Base-by-base conservation (phyloP, 352 stramenopile species). In the Phytophthora vignae region DNA sequence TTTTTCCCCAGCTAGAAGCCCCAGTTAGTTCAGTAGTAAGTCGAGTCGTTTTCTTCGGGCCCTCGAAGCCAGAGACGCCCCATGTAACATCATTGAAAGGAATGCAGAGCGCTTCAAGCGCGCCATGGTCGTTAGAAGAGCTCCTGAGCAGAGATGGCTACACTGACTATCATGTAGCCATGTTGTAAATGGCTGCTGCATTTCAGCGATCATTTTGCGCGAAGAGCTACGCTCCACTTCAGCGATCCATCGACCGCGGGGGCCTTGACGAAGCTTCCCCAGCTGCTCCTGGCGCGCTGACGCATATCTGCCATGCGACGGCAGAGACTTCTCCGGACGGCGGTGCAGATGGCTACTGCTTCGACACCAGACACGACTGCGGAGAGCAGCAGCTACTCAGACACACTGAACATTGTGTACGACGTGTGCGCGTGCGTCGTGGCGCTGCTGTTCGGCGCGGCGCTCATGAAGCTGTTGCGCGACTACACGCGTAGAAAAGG, bases 401-500 rank as follows among this genome's bases (percentile, higher is more conserved):
- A 78, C 38, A n/a, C 27, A 6, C 53, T 74, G 27, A 59, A 70
- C 38, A 11, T 77, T 31, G 56, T 83, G 25, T 79, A 88, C 22
- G 77, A 89, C 40, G 69, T 76, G 68, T 74, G 84, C 36, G 70
- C 78, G 53, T 87, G 78, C 56, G 27, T 83, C 29, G 53, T 88
- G 53, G 78, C 70, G 21, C 68, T 90, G 56, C 61, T 87, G 58
- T 67, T 91, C 42, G 56, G 68, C 14, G 56, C 80, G 11, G 71
- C 71, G 67, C 79, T 93, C 17, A 77, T 88, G 49, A 82, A 78
- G 64, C 59, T 83, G 27, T 59, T 90, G 49, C 67, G 67, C 19
- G 71, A 77, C 33, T 80, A 84, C 59, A 84, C 71, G 57, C 73
- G 73, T 38, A 85, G 84, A 59, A 82, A 82, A 65, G 85, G 85